Conservation (phyloP, 2,329 filamentous ascomycete species). For the Cucurbitaria berberidis region DNA sequence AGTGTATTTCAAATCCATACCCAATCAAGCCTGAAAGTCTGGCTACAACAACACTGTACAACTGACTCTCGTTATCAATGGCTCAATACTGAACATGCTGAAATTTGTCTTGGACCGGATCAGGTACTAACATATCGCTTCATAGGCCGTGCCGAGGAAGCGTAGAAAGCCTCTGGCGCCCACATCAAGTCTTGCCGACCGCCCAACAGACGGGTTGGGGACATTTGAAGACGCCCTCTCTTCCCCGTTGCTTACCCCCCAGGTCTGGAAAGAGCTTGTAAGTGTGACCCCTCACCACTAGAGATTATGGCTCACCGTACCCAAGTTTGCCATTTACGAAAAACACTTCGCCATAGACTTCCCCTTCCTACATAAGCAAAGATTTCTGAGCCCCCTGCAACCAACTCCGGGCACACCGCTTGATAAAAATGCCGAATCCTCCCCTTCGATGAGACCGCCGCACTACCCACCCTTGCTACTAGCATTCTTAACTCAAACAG, state of each 20-base stretch:
- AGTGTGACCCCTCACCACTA: conserved; percentile 9
- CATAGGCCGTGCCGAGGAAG: conserved; percentile 25
- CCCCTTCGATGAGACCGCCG: conserved; percentile 51
- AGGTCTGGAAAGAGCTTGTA: conserved; percentile 70
- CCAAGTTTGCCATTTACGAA: conserved; percentile 69
- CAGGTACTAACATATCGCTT: conserved; percentile 2
- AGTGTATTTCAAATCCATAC: no score
- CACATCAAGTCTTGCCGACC: conserved; percentile 28
- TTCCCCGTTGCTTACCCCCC: conserved; percentile 65
- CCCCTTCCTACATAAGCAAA: conserved; percentile 72
- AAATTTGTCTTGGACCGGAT: not conserved
- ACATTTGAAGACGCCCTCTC: conserved; percentile 65
- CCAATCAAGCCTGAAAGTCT: no score
- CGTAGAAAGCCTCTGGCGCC: conserved; percentile 50
- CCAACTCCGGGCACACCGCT: conserved; percentile 42
- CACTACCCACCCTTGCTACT: conserved; percentile 65
- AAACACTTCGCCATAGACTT: conserved; percentile 75
- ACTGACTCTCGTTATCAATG: not conserved
- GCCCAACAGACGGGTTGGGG: conserved; percentile 52
- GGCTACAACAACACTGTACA: not conserved
- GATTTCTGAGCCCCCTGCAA: conserved; percentile 56
- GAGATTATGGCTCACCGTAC: conserved; percentile 9
- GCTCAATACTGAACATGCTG: not conserved
- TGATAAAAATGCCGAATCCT: conserved; percentile 23
- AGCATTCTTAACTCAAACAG: conserved; percentile 71